These are phyloP conservation scores for Lactuca saligna DNA, from an alignment of 129 eudicot species.

Conservation along the genomic window DNA sequence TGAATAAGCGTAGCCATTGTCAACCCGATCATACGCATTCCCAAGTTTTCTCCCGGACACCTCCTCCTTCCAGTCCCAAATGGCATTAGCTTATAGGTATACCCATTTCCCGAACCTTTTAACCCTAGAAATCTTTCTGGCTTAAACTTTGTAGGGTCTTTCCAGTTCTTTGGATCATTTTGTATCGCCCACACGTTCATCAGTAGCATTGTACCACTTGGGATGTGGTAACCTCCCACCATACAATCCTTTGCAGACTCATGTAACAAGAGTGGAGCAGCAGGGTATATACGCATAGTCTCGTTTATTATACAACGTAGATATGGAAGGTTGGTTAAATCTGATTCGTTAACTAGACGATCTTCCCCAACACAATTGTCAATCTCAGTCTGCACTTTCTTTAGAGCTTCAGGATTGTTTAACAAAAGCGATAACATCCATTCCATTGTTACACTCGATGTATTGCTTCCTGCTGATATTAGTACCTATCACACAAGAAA, in stretches of 20 bases:
- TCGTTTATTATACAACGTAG: too few relatives aligned
- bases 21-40: slow-evolving; percentile 24
- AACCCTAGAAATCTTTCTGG: slow-evolving; percentile 32
- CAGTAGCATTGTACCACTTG: slow-evolving; percentile 30
- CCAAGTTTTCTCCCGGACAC: slow-evolving; percentile 44
- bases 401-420: too few relatives aligned
- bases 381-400: too few relatives aligned
- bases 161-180: slow-evolving; percentile 1
- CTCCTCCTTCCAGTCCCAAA: slow-evolving; percentile 44
- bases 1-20: slow-evolving; percentile 30
- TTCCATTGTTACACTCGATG: too few relatives aligned
- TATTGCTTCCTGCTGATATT: too few relatives aligned
- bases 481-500: too few relatives aligned
- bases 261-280: too few relatives aligned
- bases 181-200: slow-evolving; percentile 37
- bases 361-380: too few relatives aligned
- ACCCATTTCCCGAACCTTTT: slow-evolving; percentile 24
- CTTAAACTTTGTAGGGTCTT: slow-evolving; percentile 24
- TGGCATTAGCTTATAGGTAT: slow-evolving; percentile 22
- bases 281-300: too few relatives aligned
- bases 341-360: too few relatives aligned
- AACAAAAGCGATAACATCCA: too few relatives aligned
- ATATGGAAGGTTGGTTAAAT: too few relatives aligned
- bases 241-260: slow-evolving; percentile 9
- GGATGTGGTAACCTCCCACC: slow-evolving; percentile 31